Base-by-base conservation (phyloP, 2,329 filamentous ascomycete genomes). In the Fusarium pseudocircinatum region DNA sequence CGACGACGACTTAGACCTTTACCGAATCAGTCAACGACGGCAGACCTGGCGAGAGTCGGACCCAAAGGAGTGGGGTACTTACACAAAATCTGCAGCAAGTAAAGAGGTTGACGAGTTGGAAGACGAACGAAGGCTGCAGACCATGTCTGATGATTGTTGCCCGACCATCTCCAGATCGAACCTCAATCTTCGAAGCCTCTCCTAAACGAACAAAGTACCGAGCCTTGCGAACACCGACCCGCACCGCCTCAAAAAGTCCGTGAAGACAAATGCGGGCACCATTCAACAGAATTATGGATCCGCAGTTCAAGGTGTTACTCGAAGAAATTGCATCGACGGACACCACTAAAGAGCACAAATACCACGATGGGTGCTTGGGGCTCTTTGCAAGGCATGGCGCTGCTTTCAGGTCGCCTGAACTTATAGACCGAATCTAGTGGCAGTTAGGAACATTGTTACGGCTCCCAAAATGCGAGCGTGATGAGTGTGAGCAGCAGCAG, bases 341-440 rank as follows among this genome's bases (percentile, higher is more conserved):
- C 3, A 28, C 24, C 3, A 28, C 13, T 5, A 3, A 28, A 4
- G 6, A 5, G 4, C 13, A 22, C 13, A 1, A 14, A 4, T 1
- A 7, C 20, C 13, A 47, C 11, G 16, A 28, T 3, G 4, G 20
- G 6, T 47, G 4, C 4, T 11, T 11, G 13, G 13, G 0, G 10
- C 9, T 15, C 18, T 15, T 10, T 22, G 1, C 13, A 28, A 11
- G 3, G 9, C 18, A 46, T 7, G 0, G 0, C 2, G 10, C 20
- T 10, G 6, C 44, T 10, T 20, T 26, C 1, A 1, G 3, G 3
- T 14, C 0, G 4, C 24, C 18, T 6, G 20, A 26, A 16, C 0
- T 4, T 10, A 26, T 8, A 6, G 16, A 3, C 44, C 6, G 20
- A 22, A 7, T 9, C 20, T 15, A 12, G 0, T 28, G 9, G 13